Evolutionary conservation across 495 filamentous ascomycete species (phyloP).

Genomic region (Trypethelium eluteriae): DNA sequence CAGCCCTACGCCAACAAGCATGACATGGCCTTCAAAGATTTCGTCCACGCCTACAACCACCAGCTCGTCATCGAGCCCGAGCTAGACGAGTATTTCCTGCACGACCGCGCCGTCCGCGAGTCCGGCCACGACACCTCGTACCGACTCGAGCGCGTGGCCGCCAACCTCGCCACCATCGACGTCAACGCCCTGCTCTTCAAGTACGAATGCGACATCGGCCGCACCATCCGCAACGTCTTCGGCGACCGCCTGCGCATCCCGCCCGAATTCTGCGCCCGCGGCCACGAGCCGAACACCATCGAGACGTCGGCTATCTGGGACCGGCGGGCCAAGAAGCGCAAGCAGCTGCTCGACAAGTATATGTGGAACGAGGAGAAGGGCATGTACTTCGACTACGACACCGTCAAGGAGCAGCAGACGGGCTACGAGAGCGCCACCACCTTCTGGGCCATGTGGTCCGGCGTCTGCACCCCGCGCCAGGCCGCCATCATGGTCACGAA

Average conservation of each 20-base stretch:
- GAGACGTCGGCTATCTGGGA: constrained; percentile 86
- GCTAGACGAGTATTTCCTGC: constrained; percentile 88
- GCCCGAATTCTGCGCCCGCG: constrained; percentile 58
- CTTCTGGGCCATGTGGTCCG: constrained; percentile 96
- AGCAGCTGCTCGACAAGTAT: constrained; percentile 74
- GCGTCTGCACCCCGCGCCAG: constrained; percentile 69
- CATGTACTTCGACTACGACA: constrained; percentile 97
- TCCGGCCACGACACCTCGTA: constrained; percentile 97
- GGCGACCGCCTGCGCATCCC: constrained; percentile 71
- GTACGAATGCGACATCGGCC: constrained; percentile 85
- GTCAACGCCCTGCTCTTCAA: constrained; percentile 91
- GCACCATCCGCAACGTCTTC: constrained; percentile 73
- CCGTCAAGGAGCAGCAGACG: constrained; percentile 63
- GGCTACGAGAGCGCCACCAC: constrained; percentile 82
- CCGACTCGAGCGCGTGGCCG: constrained; percentile 78
- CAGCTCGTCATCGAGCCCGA: constrained; percentile 72
- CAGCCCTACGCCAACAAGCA: constrained; percentile 81
- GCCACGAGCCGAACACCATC: constrained; percentile 50
- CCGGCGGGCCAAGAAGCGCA: constrained; percentile 69
- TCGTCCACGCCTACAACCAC: constrained; percentile 79
- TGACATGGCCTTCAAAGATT: constrained; percentile 67
- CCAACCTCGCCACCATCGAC: constrained; percentile 85
- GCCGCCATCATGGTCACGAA: constrained; percentile 66
- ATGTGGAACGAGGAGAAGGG: constrained; percentile 84
- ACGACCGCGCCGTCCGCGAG: constrained; percentile 89